Evolutionary conservation across 2,329 filamentous ascomycete genomes (phyloP), one percentile per base, ranked within the genome.

Genomic region (Sarocladium oryzae): DNA sequence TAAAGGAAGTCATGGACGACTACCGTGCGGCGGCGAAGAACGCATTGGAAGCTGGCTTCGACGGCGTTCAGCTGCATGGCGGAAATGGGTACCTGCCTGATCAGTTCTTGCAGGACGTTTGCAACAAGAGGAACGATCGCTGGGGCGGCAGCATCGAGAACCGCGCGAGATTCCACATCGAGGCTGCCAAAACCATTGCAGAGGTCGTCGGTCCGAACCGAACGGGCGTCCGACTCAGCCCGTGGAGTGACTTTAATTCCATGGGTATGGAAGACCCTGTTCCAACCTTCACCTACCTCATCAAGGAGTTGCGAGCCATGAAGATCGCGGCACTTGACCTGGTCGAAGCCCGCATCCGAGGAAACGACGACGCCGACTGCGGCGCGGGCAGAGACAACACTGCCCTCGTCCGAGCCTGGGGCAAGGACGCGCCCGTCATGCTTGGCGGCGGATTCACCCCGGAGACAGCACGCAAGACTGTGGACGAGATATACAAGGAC

Each of bases 31-130:
- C 76, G 1, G 70, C 74, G 2, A 71, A 73, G 55, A 71, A 78
- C 26, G 75, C 85, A 0, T 63, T 87, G 1, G 62, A 80, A 18
- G 72, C 74, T 28, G 86, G 86, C 0, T 84, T 85, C 48, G 86
- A 90, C 60, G 81, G 79, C n/a, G 80, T 89, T 51, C 84, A 88
- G 58, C 62, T 71, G 18, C 70, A 74, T 56, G 69, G 59, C 4
- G 75, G 74, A 3, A 78, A 80, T 54, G 77, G 78, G 0, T 84
- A 83, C 56, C 66, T 85, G 2, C 65, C 79, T 16, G 78, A 81
- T 54, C 78, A 82, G 53, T 85, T 84, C 63, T 68, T 78, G 1
- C 76, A 70, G n/a, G 66, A 69, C 13, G 67, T 69, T 3, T 71
- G 67, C 38, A 79, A 79, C 58, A 62, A 66, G 45, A 65, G 76